Evolutionary conservation across 148 eudicot species (phyloP).

Genomic region (Chenopodium formosanum): DNA sequence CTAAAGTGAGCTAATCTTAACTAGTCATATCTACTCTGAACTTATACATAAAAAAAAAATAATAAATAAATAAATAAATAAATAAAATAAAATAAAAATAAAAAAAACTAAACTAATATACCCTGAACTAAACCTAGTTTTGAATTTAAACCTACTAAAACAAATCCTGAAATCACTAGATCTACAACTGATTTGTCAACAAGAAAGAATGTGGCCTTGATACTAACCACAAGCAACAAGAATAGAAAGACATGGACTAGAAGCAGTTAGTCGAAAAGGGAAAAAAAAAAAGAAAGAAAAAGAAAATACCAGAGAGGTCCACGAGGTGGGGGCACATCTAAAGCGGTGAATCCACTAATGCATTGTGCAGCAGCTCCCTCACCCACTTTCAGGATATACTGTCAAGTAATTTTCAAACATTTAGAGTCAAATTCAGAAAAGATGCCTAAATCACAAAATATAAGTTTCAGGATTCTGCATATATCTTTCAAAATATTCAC

Average conservation of each 20-base stretch:
- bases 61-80: too few species aligned
- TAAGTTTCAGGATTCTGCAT: neutral
- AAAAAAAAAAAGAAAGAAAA: neutral
- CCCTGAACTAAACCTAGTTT: neutral
- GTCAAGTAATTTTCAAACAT: constrained; percentile 20
- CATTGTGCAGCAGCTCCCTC: constrained; percentile 74
- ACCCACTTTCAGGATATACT: constrained; percentile 87
- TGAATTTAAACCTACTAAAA: neutral
- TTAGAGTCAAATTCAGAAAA: neutral
- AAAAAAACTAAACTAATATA: neutral
- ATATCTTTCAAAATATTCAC: neutral
- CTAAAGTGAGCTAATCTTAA: neutral
- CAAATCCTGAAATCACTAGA: neutral
- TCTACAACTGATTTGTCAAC: neutral
- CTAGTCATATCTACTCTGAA: neutral
- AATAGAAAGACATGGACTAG: neutral
- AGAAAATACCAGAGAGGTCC: constrained; percentile 83
- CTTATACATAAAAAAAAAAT: neutral
- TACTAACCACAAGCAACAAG: neutral
- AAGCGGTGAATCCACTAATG: constrained; percentile 81
- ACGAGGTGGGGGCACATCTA: constrained; percentile 86
- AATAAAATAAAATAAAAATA: too few species aligned
- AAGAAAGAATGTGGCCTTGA: neutral
- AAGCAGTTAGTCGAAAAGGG: neutral
- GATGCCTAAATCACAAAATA: neutral